Percentiles rank a stretch among this genome's conserved stretches.
phyloP scores from a whole-genome alignment of 371 early-diverging fungal species.

The Dinochytrium kinnereticum region DNA sequence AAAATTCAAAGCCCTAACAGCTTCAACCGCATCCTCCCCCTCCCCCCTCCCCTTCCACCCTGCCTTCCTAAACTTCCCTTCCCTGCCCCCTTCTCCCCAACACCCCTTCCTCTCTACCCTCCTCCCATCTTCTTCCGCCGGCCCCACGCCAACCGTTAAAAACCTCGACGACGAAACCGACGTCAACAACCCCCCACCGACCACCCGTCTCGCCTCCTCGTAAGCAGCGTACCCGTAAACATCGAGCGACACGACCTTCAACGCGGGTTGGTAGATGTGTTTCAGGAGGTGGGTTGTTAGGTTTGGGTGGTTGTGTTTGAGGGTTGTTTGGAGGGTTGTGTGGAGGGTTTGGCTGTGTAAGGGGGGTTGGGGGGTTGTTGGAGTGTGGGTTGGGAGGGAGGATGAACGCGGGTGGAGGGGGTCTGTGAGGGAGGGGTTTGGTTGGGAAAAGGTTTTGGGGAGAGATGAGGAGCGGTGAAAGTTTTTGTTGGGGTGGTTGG shows the following conservation, averaged over 20 bases:
- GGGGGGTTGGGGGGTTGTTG: not conserved
- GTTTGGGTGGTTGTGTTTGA: not conserved
- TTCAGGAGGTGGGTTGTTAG: not conserved
- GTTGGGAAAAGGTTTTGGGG: not conserved
- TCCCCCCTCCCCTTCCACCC: not conserved
- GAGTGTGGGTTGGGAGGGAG: not conserved
- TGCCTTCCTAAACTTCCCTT: not conserved
- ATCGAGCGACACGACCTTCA: not conserved
- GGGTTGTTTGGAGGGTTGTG: not conserved
- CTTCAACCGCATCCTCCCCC: not conserved
- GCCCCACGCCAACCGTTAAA: no score
- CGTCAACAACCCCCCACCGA: not conserved
- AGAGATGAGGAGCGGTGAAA: not conserved
- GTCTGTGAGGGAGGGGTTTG: not conserved
- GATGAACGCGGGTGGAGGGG: not conserved
- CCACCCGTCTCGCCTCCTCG: not conserved
- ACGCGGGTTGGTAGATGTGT: not conserved
- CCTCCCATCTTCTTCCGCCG: no score
- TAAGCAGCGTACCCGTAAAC: not conserved
- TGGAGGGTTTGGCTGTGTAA: not conserved
- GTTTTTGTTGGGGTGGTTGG: not conserved
- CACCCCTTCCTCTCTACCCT: no score
- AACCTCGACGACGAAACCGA: no score
- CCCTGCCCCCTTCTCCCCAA: no score
- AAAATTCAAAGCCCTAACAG: not conserved